Evolutionary conservation across 495 filamentous ascomycete genomes (phyloP), one percentile per base, ranked within the genome.

Genomic region (Aspergillus diversus): DNA sequence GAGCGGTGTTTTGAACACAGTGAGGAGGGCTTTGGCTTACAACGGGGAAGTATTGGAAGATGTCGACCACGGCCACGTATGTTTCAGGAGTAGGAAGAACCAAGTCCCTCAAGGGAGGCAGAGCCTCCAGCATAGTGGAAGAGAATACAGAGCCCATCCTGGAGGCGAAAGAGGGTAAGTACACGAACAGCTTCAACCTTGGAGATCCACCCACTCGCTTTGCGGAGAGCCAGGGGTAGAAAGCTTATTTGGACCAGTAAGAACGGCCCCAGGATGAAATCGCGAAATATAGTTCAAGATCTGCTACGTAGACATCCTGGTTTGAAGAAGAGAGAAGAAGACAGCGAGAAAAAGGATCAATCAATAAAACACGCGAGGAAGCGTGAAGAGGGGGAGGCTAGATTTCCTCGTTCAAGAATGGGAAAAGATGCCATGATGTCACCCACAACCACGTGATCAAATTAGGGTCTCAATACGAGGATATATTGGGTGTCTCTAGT

Each of bases 1-100:
- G 11, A 12, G 52, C 31, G 48, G 52, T 52, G 49, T 55, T 61
- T 47, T 9, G n/a, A 17, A 50, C 15, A 27, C 11, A 21, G 5
- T 27, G 21, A 11, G 16, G 42, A 21, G 33, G 21, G 47, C 6
- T 16, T 50, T 9, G 17, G 42, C 75, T 71, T 77, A 83, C 72
- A 71, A 77, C 32, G 6, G 77, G 78, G 54, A 82, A 80, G 63
- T 75, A 87, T 64, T 86, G 73, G 64, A 80, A 83, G 66, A 82
- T 67, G 61, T 84, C 73, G 15, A 79, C 54, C 9, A 84, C 67
- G 50, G 78, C 80, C 53, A 81, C 79, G 52, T 87, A 82, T n/a
- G 69, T 78, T 47, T 69, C 64, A 16, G 79, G 80, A 21, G 76
- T 81, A 7, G 84, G 83, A 15, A 82, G 83, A 66, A 80, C 75